Base-by-base conservation (phyloP, 106 monocot species). In the Acorus gramineus region DNA sequence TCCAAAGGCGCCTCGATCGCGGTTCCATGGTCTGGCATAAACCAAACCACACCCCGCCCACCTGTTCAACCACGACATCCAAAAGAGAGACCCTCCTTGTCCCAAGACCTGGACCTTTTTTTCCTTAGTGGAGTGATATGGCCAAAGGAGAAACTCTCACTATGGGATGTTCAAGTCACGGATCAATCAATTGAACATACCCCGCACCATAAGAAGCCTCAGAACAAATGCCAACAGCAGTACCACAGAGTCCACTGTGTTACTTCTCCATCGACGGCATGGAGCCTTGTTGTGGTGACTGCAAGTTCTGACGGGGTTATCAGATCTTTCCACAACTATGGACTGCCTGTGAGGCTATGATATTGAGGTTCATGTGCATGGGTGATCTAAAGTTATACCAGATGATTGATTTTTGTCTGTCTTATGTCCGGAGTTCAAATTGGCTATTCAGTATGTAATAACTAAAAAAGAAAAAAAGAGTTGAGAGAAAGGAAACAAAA, bases 281-380 rank as follows among this genome's bases (percentile, higher is more conserved):
- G 86, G 86, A 82, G 71, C 57, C 44, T 64, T 8, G 86, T 86
- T 56, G 84, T 95, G 59, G 75, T 87, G 45, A 87, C 94, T 8
- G 94, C 81, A 4, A 79, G 84, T 42, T 7, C 52, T 5, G 77
- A 86, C 62, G 94, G 94, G 44, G 56, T 56, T 47, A 85, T 90
- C 67, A 86, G 90, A 67, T 71, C 89, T 64, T 95, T 90, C 73
- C 82, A 78, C 59, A 90, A 90, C 64, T 95, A 81, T 65, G 89
- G 89, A 65, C 78, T 89, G 67, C 86, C 89, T 14, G 84, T 82
- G 4, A 82, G 82, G 70, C 51, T 83, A 61, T 89, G 77, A 83
- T 28, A 28, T 28, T 28, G 28, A 28, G 28, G 28, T 28, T 28
- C 28, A 28, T 28, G 28, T 28, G 28, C 28, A 28, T 28, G 28